phyloP scores from a whole-genome alignment of 305 asterid genomes.

The Galium porrigens region DNA sequence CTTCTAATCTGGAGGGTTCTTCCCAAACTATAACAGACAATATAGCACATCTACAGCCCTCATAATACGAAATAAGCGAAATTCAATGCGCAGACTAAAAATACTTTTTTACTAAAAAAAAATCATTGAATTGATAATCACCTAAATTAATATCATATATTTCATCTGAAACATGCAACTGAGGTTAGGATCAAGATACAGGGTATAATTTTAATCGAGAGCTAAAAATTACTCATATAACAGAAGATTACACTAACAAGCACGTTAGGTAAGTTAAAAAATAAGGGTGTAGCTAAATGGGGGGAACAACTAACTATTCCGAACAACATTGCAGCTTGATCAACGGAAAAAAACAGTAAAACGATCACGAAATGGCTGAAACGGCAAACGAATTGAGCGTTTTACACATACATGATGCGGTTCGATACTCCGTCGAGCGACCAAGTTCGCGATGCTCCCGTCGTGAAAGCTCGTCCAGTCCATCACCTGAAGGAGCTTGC shows the following conservation, averaged over 20 bases:
- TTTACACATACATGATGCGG: constrained; percentile 30
- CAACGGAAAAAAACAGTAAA: neutral
- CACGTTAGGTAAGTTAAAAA: neutral
- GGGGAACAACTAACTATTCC: neutral
- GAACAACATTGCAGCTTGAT: neutral
- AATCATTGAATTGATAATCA: neutral
- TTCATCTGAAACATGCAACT: neutral
- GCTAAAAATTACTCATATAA: neutral
- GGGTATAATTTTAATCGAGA: neutral
- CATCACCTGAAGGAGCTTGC: constrained; percentile 17
- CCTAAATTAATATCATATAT: neutral
- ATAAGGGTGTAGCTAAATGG: neutral
- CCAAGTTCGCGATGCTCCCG: constrained; percentile 70
- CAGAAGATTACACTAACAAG: neutral
- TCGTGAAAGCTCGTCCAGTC: constrained; percentile 48
- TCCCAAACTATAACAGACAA: neutral
- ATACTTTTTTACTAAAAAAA: neutral
- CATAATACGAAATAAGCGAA: neutral
- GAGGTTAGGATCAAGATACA: neutral
- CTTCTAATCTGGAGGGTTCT: neutral
- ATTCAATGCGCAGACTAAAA: neutral
- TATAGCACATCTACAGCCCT: neutral
- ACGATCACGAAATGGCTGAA: neutral
- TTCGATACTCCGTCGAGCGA: constrained; percentile 42
- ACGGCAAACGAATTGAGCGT: neutral